These are phyloP conservation scores for Mycena belliarum DNA, from an alignment of 768 basidiomycete genomes.

Conservation along the genomic window DNA sequence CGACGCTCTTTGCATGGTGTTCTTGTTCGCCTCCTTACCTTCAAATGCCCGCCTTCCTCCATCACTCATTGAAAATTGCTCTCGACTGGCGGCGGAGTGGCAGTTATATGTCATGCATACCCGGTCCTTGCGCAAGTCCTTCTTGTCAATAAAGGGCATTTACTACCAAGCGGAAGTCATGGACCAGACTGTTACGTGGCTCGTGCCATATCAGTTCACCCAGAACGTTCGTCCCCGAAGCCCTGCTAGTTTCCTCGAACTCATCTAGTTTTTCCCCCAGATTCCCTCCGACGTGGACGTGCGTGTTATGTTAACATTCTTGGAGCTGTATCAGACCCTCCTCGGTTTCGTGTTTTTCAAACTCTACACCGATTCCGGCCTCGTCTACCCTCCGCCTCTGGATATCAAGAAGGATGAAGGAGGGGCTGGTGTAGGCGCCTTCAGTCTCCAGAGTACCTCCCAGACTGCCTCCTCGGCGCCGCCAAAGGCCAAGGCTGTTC, in stretches of 20 bases:
- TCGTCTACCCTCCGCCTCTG: slow-evolving; percentile 94
- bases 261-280: slow-evolving; percentile 40
- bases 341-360: slow-evolving; percentile 97
- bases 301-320: slow-evolving; percentile 96
- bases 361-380: slow-evolving; percentile 91
- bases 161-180: slow-evolving; percentile 97
- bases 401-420: slow-evolving; percentile 81
- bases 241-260: background rate
- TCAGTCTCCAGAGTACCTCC: slow-evolving; percentile 63
- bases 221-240: slow-evolving; percentile 83
- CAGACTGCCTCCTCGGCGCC: slow-evolving; percentile 34
- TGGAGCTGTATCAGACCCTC: slow-evolving; percentile 96
- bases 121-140: slow-evolving; percentile 81
- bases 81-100: slow-evolving; percentile 92
- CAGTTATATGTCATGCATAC: slow-evolving; percentile 94
- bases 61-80: slow-evolving; percentile 86
- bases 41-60: slow-evolving; percentile 81
- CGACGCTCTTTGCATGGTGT: slow-evolving; percentile 94
- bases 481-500: slow-evolving; percentile 50
- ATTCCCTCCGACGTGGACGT: slow-evolving; percentile 95
- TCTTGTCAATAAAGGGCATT: slow-evolving; percentile 96
- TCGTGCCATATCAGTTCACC: slow-evolving; percentile 96
- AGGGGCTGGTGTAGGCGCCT: slow-evolving; percentile 87
- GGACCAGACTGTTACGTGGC: slow-evolving; percentile 92
- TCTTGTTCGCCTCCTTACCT: slow-evolving; percentile 89